Base-by-base conservation (phyloP, 768 basidiomycete species). In the Rhizopogon salebrosus region DNA sequence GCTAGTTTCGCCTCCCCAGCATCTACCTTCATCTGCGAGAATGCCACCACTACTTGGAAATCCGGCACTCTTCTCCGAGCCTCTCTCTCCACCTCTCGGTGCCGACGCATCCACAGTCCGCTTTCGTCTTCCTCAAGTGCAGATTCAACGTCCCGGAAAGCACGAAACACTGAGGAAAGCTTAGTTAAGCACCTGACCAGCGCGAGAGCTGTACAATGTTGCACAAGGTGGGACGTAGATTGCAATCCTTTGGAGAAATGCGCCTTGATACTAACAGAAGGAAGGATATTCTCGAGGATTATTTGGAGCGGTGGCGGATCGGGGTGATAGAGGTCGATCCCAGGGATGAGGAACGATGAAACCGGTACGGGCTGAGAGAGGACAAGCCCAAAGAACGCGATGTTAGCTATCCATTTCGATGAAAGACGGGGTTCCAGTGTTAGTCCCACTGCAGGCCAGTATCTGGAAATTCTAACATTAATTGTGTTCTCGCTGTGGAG, bases 331-430 rank as follows among this genome's bases (percentile, higher is more conserved):
- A 83, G 70, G 24, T 64, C 57, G 37, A 64, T 67, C 5, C 66
- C 62, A 45, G 75, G 70, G 14, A 87, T 73, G 54, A 82, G 70
- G 64, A 94, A 93, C 0, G 80, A 80, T 0, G 72, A 59, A 0
- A 72, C 58, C 0, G 94, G 92, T 2, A 93, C 70, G 0, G 89
- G 83, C 0, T 93, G 77, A 0, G 89, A 86, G 48, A 97, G 76
- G 49, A 98, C 78, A 7, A 77, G 76, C 2, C 87, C 90, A 37
- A 91, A 82, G 62, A 94, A 88, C 4, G 90, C 75, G 57, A 97
- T 84, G 53, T 93, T 95, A 0, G 87, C 82, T 29, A 98, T 84
- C 94, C 95, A 98, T 63, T 86, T 87, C 0, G 89, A 89, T 0
- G 90, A 89, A 5, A 94, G 78, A 3, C 92, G 83, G 0, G 93